Evolutionary conservation across 345 rosid genomes (phyloP), one percentile per base, ranked within the genome.

Genomic region (Raphanus sativus): DNA sequence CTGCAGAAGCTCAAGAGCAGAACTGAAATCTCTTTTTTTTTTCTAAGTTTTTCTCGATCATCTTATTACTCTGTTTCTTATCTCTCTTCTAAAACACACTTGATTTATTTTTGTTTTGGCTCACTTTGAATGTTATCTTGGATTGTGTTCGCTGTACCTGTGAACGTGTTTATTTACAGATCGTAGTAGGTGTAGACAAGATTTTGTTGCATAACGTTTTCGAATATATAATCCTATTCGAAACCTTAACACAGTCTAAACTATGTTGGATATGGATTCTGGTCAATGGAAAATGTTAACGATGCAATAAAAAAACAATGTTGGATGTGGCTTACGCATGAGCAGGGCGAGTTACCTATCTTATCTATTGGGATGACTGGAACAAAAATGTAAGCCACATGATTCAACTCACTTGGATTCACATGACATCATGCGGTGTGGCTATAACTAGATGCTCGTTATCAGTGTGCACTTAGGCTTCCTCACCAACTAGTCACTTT

Each of bases 1-100:
- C 54, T 67, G 85, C 74, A 4, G 86, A 84, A 40, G 79, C 72
- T 7, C 89, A 86, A 80, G 90, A 89, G 77, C 84, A 84, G 77
- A 83, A 62, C 77, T 86, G 62, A 84, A 61, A 21, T 29, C 10
- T 30, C 29, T 56, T 17, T 64, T 28, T 7, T 40, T 6, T n/a
- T 62, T 21, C 21, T 21, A 21, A 21, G 21, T 21, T 21, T 21
- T 1, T 21, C 21, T 21, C 21, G 21, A 21, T 1, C 21, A 21
- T 21, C 21, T 1, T 0, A 21, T 21, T 21, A 21, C 72, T 73
- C 54, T 26, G 13, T 36, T 52, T 5, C 30, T 48, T 64, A 2
- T 54, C 30, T 61, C 50, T 67, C 55, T 68, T 3, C 62, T 33
- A 36, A 73, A 62, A 52, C 69, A 36, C 61, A 0, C 7, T 72